Evolutionary conservation across 2,329 filamentous ascomycete species (phyloP).

Genomic region (Lachnellula subtilissima): DNA sequence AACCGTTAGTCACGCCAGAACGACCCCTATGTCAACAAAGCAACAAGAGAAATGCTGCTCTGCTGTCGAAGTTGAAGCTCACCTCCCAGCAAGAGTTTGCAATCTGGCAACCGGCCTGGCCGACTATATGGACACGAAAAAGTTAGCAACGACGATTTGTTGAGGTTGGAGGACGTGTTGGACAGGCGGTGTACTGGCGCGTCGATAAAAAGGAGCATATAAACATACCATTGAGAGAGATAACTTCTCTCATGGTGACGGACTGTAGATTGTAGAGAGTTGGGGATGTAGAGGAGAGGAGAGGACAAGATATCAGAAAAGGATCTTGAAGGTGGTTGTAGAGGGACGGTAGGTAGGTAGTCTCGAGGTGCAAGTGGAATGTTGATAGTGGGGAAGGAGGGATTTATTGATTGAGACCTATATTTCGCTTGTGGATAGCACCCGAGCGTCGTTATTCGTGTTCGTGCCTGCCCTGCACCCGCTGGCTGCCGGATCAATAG

Average conservation of each 20-base stretch:
- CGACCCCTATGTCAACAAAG: constrained; percentile 9
- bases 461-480: neutral
- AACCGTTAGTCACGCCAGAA: constrained; percentile 22
- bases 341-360: too few relatives aligned
- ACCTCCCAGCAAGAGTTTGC: constrained; percentile 99
- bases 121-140: constrained; percentile 59
- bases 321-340: constrained; percentile 11
- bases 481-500: too few relatives aligned
- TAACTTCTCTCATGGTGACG: constrained; percentile 94
- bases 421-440: too few relatives aligned
- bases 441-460: neutral
- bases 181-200: constrained; percentile 37
- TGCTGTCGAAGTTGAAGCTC: constrained; percentile 41
- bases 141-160: constrained; percentile 22
- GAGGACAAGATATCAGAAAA: neutral
- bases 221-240: constrained; percentile 90
- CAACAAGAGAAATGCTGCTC: constrained; percentile 24
- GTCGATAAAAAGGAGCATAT: constrained; percentile 23
- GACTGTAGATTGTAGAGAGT: constrained; percentile 25
- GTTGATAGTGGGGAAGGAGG: constrained; percentile 22
- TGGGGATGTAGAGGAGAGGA: constrained; percentile 16
- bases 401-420: neutral
- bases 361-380: constrained; percentile 4
- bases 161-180: constrained; percentile 18
- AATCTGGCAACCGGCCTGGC: constrained; percentile 99